Percentiles rank a stretch among this genome's conserved stretches.
phyloP scores from a whole-genome alignment of 148 eudicot genomes.

The Persicaria maculosa region DNA sequence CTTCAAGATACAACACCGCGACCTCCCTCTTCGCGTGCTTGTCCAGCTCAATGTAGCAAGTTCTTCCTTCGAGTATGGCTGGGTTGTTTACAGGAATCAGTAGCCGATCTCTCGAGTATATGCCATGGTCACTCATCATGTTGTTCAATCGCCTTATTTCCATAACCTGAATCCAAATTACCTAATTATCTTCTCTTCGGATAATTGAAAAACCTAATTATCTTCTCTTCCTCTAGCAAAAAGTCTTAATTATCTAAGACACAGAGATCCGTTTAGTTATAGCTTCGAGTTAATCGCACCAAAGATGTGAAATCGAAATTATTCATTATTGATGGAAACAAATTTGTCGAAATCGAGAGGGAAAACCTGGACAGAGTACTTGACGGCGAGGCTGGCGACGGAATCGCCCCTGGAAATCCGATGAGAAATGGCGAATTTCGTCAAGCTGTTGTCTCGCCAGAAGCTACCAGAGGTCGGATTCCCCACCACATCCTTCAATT shows the following conservation, averaged over 20 bases:
- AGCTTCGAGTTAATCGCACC: neutral
- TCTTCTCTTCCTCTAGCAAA: neutral
- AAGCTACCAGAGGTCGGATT: conserved; percentile 68
- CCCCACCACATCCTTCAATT: conserved; percentile 59
- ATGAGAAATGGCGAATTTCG: conserved; percentile 81
- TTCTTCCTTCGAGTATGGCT: conserved; percentile 44
- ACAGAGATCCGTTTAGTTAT: neutral
- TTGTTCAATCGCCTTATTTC: conserved; percentile 89
- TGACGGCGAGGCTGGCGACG: conserved; percentile 81
- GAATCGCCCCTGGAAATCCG: conserved; percentile 49
- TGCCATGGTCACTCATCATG: conserved; percentile 99
- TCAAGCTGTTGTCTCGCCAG: conserved; percentile 67
- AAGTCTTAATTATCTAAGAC: neutral
- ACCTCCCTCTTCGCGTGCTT: conserved; percentile 79
- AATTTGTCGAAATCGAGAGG: neutral
- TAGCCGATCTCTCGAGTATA: conserved; percentile 81
- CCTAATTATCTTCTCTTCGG: neutral
- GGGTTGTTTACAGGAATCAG: conserved; percentile 71
- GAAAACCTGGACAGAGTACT: conserved; percentile 82
- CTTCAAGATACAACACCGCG: conserved; percentile 80
- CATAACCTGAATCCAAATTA: conserved; percentile 50
- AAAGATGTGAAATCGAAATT: no score
- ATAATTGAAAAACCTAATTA: neutral
- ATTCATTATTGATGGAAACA: neutral
- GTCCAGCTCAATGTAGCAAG: conserved; percentile 92